A percentile compares a stretch with the other conserved stretches of the same genome.
Evolutionary conservation across 106 monocot genomes (phyloP).

Genomic region (Acorus gramineus): DNA sequence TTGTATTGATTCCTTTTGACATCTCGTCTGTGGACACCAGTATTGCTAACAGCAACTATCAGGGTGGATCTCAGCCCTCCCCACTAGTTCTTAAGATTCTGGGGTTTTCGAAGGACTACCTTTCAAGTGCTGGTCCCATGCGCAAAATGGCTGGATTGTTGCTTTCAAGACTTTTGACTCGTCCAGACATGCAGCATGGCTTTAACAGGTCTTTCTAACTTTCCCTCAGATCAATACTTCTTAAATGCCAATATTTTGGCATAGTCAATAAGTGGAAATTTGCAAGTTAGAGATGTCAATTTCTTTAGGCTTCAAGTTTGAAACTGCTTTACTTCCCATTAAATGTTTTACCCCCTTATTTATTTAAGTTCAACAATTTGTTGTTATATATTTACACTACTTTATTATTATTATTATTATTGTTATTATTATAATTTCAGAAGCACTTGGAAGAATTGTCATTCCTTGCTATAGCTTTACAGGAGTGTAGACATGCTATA

Average conservation of each 20-base stretch:
- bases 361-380: no score
- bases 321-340: no score
- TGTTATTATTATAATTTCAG: no score
- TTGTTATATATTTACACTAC: no score
- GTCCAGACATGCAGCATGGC: conserved; percentile 73
- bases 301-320: no score
- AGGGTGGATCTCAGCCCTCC: conserved; percentile 20
- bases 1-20: conserved; percentile 96
- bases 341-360: no score
- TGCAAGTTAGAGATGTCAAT: no score
- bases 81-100: conserved; percentile 75
- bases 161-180: conserved; percentile 91
- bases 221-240: background rate
- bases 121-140: conserved; percentile 93
- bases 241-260: background rate
- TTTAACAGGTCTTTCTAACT: conserved; percentile 47
- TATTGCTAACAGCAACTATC: conserved; percentile 22
- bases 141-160: conserved; percentile 76
- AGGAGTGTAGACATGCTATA: no score
- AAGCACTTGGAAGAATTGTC: no score
- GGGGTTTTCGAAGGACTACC: conserved; percentile 85
- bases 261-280: no score
- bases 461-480: no score
- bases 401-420: no score
- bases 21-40: conserved; percentile 81